A percentile compares a stretch with the other conserved stretches of the same genome.
These are phyloP conservation scores for Choiromyces venosus DNA, from an alignment of 495 filamentous ascomycete genomes.

Conservation along the genomic window DNA sequence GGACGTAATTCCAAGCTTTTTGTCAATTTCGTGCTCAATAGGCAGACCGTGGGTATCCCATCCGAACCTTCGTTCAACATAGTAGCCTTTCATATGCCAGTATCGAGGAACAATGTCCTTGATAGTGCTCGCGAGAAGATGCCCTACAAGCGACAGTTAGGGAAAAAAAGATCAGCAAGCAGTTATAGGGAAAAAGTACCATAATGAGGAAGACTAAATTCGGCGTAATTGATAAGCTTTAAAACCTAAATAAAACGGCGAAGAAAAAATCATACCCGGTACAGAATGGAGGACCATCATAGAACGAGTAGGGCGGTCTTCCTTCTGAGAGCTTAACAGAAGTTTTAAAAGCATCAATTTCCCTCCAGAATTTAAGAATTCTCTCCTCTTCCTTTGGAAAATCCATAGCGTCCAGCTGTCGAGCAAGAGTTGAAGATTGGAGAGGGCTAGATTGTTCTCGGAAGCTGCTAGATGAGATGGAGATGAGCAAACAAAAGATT, in stretches of 20 bases:
- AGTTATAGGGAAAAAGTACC: constrained; percentile 41
- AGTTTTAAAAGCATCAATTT: constrained; percentile 73
- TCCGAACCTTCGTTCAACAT: constrained; percentile 67
- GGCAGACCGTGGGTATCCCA: constrained; percentile 95
- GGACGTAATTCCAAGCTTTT: constrained; percentile 86
- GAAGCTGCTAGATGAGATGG: neutral
- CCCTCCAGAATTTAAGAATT: constrained; percentile 74
- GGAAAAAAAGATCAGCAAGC: constrained; percentile 9
- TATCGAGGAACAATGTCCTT: constrained; percentile 96
- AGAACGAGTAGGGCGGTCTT: constrained; percentile 72
- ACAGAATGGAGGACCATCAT: constrained; percentile 62
- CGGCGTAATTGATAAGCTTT: constrained; percentile 4
- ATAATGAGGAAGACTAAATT: constrained; percentile 80
- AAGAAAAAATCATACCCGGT: constrained; percentile 45
- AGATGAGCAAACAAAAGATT: neutral
- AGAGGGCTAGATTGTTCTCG: neutral
- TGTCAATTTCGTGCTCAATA: constrained; percentile 97
- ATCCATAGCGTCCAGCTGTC: constrained; percentile 55
- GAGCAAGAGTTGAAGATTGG: constrained; percentile 7
- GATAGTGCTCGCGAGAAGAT: constrained; percentile 90
- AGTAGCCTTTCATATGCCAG: constrained; percentile 94
- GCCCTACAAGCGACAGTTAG: constrained; percentile 39
- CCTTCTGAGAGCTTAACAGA: constrained; percentile 61
- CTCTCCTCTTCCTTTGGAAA: constrained; percentile 86
- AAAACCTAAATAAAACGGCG: neutral